Base-by-base conservation (phyloP, 2,329 filamentous ascomycete species). In the Rutstroemia sp. region DNA sequence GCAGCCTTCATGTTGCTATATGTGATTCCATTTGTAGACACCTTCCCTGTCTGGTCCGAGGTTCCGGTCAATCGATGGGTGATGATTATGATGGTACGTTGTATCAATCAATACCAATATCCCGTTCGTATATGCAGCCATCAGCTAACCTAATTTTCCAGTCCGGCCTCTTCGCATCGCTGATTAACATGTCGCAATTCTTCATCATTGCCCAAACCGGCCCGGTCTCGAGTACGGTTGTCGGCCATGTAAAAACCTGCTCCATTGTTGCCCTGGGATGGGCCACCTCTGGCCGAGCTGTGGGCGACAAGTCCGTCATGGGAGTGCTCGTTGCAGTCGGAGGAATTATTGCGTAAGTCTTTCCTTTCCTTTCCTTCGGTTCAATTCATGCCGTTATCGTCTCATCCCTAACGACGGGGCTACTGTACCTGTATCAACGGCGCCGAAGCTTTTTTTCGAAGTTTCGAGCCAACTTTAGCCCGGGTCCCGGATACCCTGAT, bases 171-270 rank as follows among this genome's bases (percentile, higher is more conserved):
- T 81, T 85, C 60, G 84, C 84, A 9, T 79, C 79, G 39, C 70
- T 86, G 54, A 84, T 87, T 71, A 87, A 87, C 67, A 76, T 84
- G 65, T 82, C 78, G 12, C 80, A 80, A 66, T 82, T 83, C 60
- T 84, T 82, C 68, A 82, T 84, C 58, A 77, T 83, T 45, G 81
- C 79, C 2, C 77, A 82, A 67, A 80, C 79, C 0, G 82, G 83
- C 0, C 79, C 83, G 0, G 82, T 86, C 4, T 82, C 81, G 7
- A 84, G 81, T 62, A 85, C 83, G 0, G 81, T 87, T 0, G 81
- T 86, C 16, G 83, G 82, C 0, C 82, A 86, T 63, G 72, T 84
- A 38, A 86, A 86, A 71, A 86, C 82, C 0, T 84, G 81, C 63
- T 78, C 78, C 5, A 85, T 86, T 61, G 81, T 86, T n/a, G 76